A percentile compares a stretch with the other conserved stretches of the same genome.
These are phyloP conservation scores for Botrytis squamosa DNA, from an alignment of 2,329 filamentous ascomycete genomes.

Conservation along the genomic window DNA sequence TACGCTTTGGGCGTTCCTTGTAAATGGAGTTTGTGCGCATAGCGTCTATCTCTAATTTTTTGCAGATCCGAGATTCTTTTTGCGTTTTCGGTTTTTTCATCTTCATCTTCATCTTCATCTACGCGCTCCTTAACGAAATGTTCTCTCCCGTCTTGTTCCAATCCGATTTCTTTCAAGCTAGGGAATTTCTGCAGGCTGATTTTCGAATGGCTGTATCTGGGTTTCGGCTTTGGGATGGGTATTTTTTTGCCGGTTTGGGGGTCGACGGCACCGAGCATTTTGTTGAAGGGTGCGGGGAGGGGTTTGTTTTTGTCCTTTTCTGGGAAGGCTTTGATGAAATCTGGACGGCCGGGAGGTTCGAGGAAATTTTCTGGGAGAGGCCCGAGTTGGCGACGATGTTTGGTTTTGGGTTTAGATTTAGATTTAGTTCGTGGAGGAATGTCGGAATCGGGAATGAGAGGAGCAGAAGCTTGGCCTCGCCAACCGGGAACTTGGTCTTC, in stretches of 20 bases:
- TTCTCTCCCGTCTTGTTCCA: not conserved
- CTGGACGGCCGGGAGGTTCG: conserved; percentile 9
- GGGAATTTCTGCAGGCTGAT: not conserved
- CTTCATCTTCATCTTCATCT: no score
- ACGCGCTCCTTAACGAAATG: not conserved
- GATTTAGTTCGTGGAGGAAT: not conserved
- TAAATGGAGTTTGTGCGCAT: not conserved
- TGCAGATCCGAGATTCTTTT: not conserved
- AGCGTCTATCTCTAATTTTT: not conserved
- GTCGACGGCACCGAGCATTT: not conserved
- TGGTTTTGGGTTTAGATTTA: not conserved
- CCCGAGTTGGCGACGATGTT: conserved; percentile 2
- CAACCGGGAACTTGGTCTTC: not conserved
- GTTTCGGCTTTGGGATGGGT: not conserved
- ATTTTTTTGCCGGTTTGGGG: not conserved
- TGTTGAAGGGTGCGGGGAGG: not conserved
- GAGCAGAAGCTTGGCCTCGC: not conserved
- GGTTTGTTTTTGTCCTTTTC: conserved; percentile 3
- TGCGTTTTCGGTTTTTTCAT: not conserved
- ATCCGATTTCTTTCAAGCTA: not conserved
- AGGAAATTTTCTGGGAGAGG: not conserved
- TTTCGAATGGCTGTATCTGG: not conserved
- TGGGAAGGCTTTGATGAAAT: not conserved
- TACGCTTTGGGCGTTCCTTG: not conserved
- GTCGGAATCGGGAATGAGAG: not conserved